Evolutionary conservation across 495 filamentous ascomycete species (phyloP), one percentile per base, ranked within the genome.

Genomic region (Daldinia caldariorum): DNA sequence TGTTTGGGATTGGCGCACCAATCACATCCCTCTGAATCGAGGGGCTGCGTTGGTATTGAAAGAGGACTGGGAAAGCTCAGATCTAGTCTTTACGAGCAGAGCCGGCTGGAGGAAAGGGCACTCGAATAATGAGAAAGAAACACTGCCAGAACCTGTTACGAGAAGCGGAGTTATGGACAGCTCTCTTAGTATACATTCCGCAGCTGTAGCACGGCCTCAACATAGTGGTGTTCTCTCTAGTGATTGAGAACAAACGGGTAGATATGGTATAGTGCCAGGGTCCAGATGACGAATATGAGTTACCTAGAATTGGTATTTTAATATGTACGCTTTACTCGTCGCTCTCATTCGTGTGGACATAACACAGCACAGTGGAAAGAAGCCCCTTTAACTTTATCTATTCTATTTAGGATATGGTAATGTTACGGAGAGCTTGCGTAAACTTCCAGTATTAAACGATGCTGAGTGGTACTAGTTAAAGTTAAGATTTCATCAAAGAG

Each of bases 1-100:
- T n/a, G 58, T 82, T 22, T 83, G 77, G 73, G 78, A 83, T 60
- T 83, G 77, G 76, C 71, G 81, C 13, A 74, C 76, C 59, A 83
- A 83, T 49, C 81, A 82, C 54, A 76, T 83, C 34, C 80, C 81
- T 10, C 74, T 83, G 20, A 75, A 72, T 32, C 67, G 70, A 16
- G 66, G 59, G 20, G 50, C 63, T 41, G 62, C 70, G 20, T 77
- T 77, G 34, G 13, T 54, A 2, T 34, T 37, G 59, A 49, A 32
- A 8, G 41, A 63, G 22, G 64, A 10, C 8, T 60, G 10, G 16
- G 61, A 53, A 58, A 49, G 47, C 31, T 56, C 58, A 14, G 61
- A 73, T 20, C 26, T 75, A 6, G 72, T 71, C 2, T 73, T 58
- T 16, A 74, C 74, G 12, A 55, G 58, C 13, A 60, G 72, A 35